A percentile compares a stretch with the other conserved stretches of the same genome.
Conservation (phyloP, 306 rosid genomes). For the Casuarina cunninghamiana region DNA sequence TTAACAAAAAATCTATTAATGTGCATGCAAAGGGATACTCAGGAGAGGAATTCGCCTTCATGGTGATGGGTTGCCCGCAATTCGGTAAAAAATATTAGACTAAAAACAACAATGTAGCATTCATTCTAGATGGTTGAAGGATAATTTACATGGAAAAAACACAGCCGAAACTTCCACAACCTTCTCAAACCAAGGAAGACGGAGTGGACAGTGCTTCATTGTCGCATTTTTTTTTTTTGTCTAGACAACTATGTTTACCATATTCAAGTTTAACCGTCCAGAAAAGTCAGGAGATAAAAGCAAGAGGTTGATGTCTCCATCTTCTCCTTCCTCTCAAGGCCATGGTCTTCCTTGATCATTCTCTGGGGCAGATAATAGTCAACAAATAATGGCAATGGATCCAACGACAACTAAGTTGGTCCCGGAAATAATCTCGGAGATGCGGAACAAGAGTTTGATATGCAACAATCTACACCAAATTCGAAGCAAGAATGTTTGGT, state of each 20-base stretch:
- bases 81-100: no score
- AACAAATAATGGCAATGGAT: neutral
- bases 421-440: neutral
- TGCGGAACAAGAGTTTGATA: slow-evolving; percentile 32
- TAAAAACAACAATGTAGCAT: no score
- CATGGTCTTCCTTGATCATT: neutral
- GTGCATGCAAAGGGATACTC: no score
- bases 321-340: neutral
- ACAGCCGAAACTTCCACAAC: no score
- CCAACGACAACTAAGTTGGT: neutral
- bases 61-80: no score
- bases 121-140: no score
- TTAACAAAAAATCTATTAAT: no score
- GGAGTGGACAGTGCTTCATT: no score
- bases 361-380: neutral
- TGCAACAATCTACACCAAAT: slow-evolving; percentile 39
- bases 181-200: neutral
- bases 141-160: no score
- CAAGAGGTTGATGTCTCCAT: slow-evolving; percentile 33
- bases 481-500: slow-evolving; percentile 16
- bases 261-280: slow-evolving; percentile 33
- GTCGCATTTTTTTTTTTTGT: no score
- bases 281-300: slow-evolving; percentile 29
- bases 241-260: neutral
- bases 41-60: no score